phyloP scores from a whole-genome alignment of 192 early-diverging fungal species.

The Allomyces javanicus region DNA sequence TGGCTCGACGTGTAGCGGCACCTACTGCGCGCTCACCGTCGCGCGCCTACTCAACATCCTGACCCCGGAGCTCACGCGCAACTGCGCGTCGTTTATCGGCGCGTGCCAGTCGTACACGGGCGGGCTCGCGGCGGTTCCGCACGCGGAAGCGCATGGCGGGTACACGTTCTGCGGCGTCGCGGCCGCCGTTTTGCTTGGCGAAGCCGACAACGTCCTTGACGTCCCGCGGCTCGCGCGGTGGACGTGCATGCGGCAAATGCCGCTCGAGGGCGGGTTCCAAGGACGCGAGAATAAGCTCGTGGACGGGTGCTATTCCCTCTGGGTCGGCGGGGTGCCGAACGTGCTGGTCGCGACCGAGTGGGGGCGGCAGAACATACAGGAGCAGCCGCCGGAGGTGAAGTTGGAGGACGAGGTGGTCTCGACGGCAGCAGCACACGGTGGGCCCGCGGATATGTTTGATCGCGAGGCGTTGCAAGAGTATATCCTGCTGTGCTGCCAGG shows the following conservation, averaged over 20 bases:
- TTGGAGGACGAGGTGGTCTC: not conserved
- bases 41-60: constrained; percentile 64
- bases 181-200: constrained; percentile 55
- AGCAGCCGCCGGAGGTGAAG: constrained; percentile 1
- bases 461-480: constrained; percentile 70
- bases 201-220: constrained; percentile 27
- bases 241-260: constrained; percentile 61
- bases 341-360: constrained; percentile 33
- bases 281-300: constrained; percentile 94
- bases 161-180: constrained; percentile 88
- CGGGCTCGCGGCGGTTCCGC: constrained; percentile 65
- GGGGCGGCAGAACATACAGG: constrained; percentile 4
- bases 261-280: constrained; percentile 83
- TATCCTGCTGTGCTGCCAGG: constrained; percentile 69
- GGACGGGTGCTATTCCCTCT: constrained; percentile 96
- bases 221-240: constrained; percentile 28
- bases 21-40: constrained; percentile 66
- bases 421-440: too few species aligned
- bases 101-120: constrained; percentile 82
- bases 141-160: constrained; percentile 82
- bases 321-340: constrained; percentile 67
- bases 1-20: constrained; percentile 23
- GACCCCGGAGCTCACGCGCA: constrained; percentile 49
- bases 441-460: constrained; percentile 16
- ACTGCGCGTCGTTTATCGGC: constrained; percentile 47